Conservation (phyloP, 805 yeast species). For the Candida easanensis region DNA sequence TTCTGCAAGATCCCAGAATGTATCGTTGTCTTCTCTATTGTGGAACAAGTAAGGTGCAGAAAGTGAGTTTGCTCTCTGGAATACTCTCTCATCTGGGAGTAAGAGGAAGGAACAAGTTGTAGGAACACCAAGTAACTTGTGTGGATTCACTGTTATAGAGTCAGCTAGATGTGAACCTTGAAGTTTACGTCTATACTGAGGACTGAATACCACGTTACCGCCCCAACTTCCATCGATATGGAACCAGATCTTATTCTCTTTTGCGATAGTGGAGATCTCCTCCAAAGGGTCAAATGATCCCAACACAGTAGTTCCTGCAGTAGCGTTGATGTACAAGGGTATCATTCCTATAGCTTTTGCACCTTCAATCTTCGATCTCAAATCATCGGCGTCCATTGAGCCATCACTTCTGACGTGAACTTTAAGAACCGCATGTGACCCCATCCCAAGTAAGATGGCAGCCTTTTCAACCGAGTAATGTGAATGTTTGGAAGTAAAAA, state of each 20-base stretch:
- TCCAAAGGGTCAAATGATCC: slow-evolving; percentile 76
- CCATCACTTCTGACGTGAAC: slow-evolving; percentile 58
- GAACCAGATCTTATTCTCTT: slow-evolving; percentile 61
- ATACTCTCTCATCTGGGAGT: slow-evolving; percentile 62
- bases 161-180: slow-evolving; percentile 65
- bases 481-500: slow-evolving; percentile 68
- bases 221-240: slow-evolving; percentile 94
- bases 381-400: slow-evolving; percentile 46
- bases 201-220: slow-evolving; percentile 73
- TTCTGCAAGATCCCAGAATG: slow-evolving; percentile 72
- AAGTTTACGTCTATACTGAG: slow-evolving; percentile 41
- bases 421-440: slow-evolving; percentile 59
- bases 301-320: slow-evolving; percentile 87
- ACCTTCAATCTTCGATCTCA: slow-evolving; percentile 43
- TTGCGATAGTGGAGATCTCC: slow-evolving; percentile 52
- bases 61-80: slow-evolving; percentile 72
- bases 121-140: slow-evolving; percentile 87
- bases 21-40: slow-evolving; percentile 44
- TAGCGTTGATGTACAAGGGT: slow-evolving; percentile 75
- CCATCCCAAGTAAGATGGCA: slow-evolving; percentile 73
- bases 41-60: slow-evolving; percentile 83
- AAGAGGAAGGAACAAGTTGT: slow-evolving; percentile 70
- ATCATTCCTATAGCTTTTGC: slow-evolving; percentile 54
- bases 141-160: slow-evolving; percentile 80
- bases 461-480: slow-evolving; percentile 83